Conservation (phyloP, 345 rosid genomes). For the Boechera retrofracta region DNA sequence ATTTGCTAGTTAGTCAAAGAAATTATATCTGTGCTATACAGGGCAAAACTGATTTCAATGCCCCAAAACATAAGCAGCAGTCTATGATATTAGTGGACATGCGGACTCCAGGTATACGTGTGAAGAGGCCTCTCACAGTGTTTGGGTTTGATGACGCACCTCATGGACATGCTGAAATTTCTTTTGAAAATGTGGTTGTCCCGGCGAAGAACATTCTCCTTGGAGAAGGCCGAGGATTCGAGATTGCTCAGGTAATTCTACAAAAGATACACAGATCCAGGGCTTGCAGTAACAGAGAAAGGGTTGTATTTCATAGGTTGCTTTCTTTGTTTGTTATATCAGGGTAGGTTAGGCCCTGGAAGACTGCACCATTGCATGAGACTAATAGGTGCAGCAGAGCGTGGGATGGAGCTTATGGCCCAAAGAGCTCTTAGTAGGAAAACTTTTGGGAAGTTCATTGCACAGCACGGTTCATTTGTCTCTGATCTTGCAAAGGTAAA, state of each 20-base stretch:
- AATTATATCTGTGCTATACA: conserved; percentile 40
- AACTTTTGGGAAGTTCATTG: conserved; percentile 84
- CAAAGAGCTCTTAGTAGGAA: conserved; percentile 80
- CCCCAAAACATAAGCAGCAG: conserved; percentile 87
- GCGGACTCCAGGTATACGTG: conserved; percentile 68
- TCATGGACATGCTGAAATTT: conserved; percentile 96
- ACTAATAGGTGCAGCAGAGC: conserved; percentile 95
- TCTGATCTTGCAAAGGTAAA: conserved; percentile 87
- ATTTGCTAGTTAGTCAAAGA: conserved; percentile 3
- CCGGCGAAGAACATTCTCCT: conserved; percentile 85
- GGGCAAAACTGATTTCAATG: conserved; percentile 92
- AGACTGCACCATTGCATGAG: conserved; percentile 99
- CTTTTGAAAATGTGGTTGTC: conserved; percentile 74
- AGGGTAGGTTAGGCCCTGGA: conserved; percentile 99
- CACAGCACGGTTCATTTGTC: conserved; percentile 88
- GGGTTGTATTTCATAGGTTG: background rate
- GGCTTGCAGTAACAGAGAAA: conserved; percentile 12
- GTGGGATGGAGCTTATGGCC: conserved; percentile 95
- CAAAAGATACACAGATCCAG: background rate
- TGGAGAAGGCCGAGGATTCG: conserved; percentile 98
- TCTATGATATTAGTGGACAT: conserved; percentile 95
- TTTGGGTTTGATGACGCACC: conserved; percentile 98
- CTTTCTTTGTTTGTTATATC: conserved; percentile 39
- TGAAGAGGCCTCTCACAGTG: conserved; percentile 85
- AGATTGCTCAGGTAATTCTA: conserved; percentile 89